phyloP scores from a whole-genome alignment of 768 basidiomycete species.

The Mycena olivaceomarginata region DNA sequence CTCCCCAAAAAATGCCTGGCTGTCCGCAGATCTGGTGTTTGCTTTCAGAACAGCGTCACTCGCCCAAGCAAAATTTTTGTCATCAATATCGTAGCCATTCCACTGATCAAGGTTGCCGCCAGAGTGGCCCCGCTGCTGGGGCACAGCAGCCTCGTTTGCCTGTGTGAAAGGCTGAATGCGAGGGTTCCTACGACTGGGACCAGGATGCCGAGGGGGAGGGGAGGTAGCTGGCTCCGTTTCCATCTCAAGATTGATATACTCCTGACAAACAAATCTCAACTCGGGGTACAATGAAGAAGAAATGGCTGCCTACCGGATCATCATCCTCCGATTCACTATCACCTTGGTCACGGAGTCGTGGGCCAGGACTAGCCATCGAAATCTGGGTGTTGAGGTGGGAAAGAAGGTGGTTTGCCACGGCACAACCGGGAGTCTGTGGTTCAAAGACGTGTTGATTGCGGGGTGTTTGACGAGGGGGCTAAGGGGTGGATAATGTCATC shows the following conservation, averaged over 20 bases:
- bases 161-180: conserved; percentile 3
- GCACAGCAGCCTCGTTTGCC: conserved; percentile 2
- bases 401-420: conserved; percentile 15
- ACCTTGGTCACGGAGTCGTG: conserved; percentile 2
- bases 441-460: neutral
- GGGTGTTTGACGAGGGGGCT: neutral
- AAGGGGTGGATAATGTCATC: neutral
- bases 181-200: neutral
- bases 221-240: neutral
- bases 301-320: conserved; percentile 3
- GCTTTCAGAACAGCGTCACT: neutral
- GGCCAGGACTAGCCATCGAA: conserved; percentile 18
- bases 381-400: conserved; percentile 18
- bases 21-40: conserved; percentile 8
- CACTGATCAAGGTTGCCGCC: neutral
- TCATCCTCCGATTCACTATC: conserved; percentile 11
- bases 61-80: conserved; percentile 1
- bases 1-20: conserved; percentile 2
- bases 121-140: conserved; percentile 4
- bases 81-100: neutral
- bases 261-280: conserved; percentile 9
- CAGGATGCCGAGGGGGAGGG: neutral
- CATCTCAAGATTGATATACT: conserved; percentile 1
- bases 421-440: conserved; percentile 3
- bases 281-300: neutral